phyloP scores from a whole-genome alignment of 2,329 filamentous ascomycete genomes.

The Neonectria faginata region DNA sequence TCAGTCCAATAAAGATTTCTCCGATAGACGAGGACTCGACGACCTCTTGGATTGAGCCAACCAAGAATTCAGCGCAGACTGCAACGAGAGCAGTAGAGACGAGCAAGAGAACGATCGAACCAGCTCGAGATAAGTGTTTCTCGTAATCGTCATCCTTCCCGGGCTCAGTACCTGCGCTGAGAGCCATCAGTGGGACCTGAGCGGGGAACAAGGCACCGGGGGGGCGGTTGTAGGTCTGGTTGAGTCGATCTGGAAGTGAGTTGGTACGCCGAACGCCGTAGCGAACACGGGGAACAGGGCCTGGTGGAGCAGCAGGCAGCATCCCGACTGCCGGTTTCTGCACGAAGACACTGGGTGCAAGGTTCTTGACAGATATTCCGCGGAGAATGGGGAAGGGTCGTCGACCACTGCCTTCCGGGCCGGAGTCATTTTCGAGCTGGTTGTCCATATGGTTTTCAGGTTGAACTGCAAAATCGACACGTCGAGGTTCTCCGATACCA shows the following conservation, averaged over 20 bases:
- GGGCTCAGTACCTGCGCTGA: constrained; percentile 47
- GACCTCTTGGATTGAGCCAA: constrained; percentile 74
- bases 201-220: constrained; percentile 64
- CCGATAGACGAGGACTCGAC: constrained; percentile 67
- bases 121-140: constrained; percentile 64
- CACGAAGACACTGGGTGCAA: constrained; percentile 78
- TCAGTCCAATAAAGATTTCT: constrained; percentile 77
- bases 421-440: constrained; percentile 45
- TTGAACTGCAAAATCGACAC: constrained; percentile 68
- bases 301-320: constrained; percentile 48
- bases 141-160: constrained; percentile 54
- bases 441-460: constrained; percentile 33
- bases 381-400: constrained; percentile 68
- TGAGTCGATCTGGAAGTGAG: constrained; percentile 78
- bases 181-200: constrained; percentile 55
- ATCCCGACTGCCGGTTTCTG: constrained; percentile 53
- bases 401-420: constrained; percentile 38
- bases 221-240: constrained; percentile 56
- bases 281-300: constrained; percentile 67
- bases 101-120: constrained; percentile 72
- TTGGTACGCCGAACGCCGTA: constrained; percentile 79
- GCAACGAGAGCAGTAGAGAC: constrained; percentile 74
- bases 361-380: constrained; percentile 72
- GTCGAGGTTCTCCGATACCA: constrained; percentile 59
- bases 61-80: constrained; percentile 76